These are phyloP conservation scores for Aspergillus chevalieri DNA, from an alignment of 2,329 filamentous ascomycete genomes.

Conservation along the genomic window DNA sequence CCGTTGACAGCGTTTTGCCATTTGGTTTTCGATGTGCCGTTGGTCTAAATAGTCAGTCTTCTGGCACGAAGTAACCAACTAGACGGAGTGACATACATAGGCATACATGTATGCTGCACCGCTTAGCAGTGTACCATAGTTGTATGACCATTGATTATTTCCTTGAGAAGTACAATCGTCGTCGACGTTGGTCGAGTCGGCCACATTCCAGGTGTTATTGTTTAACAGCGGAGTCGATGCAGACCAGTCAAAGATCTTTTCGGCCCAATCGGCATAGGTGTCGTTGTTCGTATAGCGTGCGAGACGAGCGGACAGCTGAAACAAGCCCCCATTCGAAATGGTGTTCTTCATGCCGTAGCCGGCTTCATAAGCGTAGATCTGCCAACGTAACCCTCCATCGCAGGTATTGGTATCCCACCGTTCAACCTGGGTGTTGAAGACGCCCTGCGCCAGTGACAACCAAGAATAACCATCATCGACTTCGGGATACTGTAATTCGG, in stretches of 20 bases:
- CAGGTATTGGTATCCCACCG: constrained; percentile 66
- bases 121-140: constrained; percentile 52
- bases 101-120: constrained; percentile 56
- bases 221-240: constrained; percentile 46
- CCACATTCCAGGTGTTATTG: constrained; percentile 48
- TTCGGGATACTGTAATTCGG: constrained; percentile 69
- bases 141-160: constrained; percentile 54
- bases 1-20: constrained; percentile 56
- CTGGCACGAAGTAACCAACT: constrained; percentile 6
- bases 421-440: constrained; percentile 70
- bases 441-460: constrained; percentile 69
- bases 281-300: constrained; percentile 71
- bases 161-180: constrained; percentile 48
- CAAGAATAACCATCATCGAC: constrained; percentile 63
- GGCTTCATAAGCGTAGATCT: constrained; percentile 71
- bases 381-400: constrained; percentile 74
- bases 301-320: constrained; percentile 59
- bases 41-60: constrained; percentile 17
- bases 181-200: constrained; percentile 48
- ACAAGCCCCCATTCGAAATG: constrained; percentile 54
- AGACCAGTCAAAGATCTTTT: constrained; percentile 58
- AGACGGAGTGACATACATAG: constrained; percentile 29
- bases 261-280: constrained; percentile 75
- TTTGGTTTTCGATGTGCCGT: constrained; percentile 33
- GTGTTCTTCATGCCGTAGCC: constrained; percentile 58